Base-by-base conservation (phyloP, 805 yeast species). In the Wickerhamia fluorescens region DNA sequence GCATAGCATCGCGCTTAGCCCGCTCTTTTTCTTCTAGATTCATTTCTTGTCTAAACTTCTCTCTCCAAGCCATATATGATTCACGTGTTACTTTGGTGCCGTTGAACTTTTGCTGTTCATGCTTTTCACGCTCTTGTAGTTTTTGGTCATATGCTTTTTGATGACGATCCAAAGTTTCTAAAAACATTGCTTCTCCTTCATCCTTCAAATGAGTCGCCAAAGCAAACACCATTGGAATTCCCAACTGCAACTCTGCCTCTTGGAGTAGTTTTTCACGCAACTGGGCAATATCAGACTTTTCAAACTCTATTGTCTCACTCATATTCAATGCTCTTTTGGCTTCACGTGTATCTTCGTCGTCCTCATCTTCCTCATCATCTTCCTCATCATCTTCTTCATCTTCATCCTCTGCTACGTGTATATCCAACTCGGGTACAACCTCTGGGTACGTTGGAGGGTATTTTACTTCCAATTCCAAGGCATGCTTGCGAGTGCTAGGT, bases 221-320 rank as follows among this genome's bases (percentile, higher is more conserved):
- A 1, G 95, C 74, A 56, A 88, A 92, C 5, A 89, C 70, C 40
- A 87, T 78, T n/a, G 96, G 95, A 70, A 89, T 80, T 1, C 98
- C 98, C 1, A 88, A 36, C 45, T 84, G 79, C 47, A 81, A 75
- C 35, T 77, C 78, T 2, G 92, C 92, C 40, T 75, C 82, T 27
- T 65, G 72, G 30, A 51, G 58, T 39, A 71, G 54, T 47, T 58
- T 61, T 31, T 42, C 55, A 31, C 52, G 52, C 36, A 73, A 58
- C 9, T 40, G 38, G 9, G 47, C 47, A 39, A 68, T 47, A 42
- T 78, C 87, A 0, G 53, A 58, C 17, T 51, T 48, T 3, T 65
- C 71, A 37, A 84, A 71, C 15, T 67, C 71, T n/a, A 79, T 63
- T 2, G 60, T 47, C 45, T 78, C 87, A 2, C 80, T 61, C 29